A percentile compares a stretch with the other conserved stretches of the same genome.
phyloP scores from a whole-genome alignment of 208 protist genomes.

The Crithidia expoeki region DNA sequence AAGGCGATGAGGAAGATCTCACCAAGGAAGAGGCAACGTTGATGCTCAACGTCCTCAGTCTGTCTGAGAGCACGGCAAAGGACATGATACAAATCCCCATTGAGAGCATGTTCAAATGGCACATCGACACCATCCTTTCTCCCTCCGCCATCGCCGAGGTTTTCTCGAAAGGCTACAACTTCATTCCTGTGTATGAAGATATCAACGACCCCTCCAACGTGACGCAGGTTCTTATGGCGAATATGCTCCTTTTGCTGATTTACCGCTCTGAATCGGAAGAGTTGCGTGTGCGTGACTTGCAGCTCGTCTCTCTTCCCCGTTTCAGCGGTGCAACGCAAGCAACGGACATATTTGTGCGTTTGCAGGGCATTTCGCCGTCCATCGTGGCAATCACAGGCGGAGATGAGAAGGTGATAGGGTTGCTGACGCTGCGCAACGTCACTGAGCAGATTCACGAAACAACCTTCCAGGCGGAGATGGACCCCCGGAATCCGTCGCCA shows the following conservation, averaged over 20 bases:
- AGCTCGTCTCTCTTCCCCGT: conserved; percentile 44
- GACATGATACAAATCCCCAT: conserved; percentile 52
- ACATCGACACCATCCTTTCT: conserved; percentile 49
- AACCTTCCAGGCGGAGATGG: conserved; percentile 68
- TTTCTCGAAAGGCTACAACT: conserved; percentile 55
- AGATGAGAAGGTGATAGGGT: conserved; percentile 38
- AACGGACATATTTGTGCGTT: conserved; percentile 51
- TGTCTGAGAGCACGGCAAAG: conserved; percentile 60
- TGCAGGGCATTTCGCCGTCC: conserved; percentile 51
- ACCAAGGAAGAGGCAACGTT: conserved; percentile 61
- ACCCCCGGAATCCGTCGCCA: conserved; percentile 41
- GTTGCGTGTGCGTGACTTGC: conserved; percentile 54
- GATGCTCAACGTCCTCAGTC: conserved; percentile 72
- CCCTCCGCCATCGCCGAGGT: conserved; percentile 46
- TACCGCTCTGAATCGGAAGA: conserved; percentile 47
- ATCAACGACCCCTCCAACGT: conserved; percentile 45
- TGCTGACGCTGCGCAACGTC: conserved; percentile 64
- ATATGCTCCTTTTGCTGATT: conserved; percentile 59
- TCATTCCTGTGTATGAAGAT: conserved; percentile 66
- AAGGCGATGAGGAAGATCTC: conserved; percentile 52
- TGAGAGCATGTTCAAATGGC: conserved; percentile 51
- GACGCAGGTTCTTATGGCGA: conserved; percentile 56
- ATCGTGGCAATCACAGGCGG: conserved; percentile 45
- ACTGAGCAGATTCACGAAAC: conserved; percentile 62
- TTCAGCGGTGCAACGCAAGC: conserved; percentile 44